phyloP scores from a whole-genome alignment of 2,329 filamentous ascomycete genomes.

The Ophiocordyceps australis region DNA sequence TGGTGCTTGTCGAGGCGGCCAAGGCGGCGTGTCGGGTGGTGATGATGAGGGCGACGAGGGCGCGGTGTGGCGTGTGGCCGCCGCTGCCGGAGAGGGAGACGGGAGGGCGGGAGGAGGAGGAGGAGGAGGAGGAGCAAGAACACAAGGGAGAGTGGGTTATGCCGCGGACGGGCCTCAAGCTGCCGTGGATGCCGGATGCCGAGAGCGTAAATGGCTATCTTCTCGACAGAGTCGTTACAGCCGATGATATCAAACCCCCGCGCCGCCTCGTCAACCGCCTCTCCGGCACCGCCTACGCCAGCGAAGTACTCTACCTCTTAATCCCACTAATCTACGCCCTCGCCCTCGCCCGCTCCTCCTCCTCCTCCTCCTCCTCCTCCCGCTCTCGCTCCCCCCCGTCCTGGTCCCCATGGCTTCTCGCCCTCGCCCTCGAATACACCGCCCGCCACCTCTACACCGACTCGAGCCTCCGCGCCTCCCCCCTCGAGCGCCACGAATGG shows the following conservation, averaged over 20 bases:
- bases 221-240: conserved; percentile 75
- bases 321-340: conserved; percentile 76
- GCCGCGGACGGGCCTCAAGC: conserved; percentile 78
- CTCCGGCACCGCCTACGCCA: conserved; percentile 53
- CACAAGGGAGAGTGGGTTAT: conserved; percentile 55
- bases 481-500: conserved; percentile 80
- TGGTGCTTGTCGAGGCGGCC: conserved; percentile 67
- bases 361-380: neutral
- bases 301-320: conserved; percentile 83
- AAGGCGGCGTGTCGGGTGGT: conserved; percentile 75
- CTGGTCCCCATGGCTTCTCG: conserved; percentile 86
- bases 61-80: conserved; percentile 65
- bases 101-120: conserved; percentile 22
- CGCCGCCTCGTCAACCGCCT: conserved; percentile 71
- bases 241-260: conserved; percentile 91
- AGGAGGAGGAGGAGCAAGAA: conserved; percentile 17
- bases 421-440: conserved; percentile 68
- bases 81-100: conserved; percentile 69
- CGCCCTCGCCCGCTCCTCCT: conserved; percentile 38
- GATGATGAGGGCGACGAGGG: conserved; percentile 66
- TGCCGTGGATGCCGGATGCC: conserved; percentile 67
- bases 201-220: conserved; percentile 77
- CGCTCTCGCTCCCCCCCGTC: conserved; percentile 57
- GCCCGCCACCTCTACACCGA: conserved; percentile 71
- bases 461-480: conserved; percentile 62